A percentile compares a stretch with the other conserved stretches of the same genome.
phyloP scores from a whole-genome alignment of 495 filamentous ascomycete genomes.

The Oleoguttula mirabilis region DNA sequence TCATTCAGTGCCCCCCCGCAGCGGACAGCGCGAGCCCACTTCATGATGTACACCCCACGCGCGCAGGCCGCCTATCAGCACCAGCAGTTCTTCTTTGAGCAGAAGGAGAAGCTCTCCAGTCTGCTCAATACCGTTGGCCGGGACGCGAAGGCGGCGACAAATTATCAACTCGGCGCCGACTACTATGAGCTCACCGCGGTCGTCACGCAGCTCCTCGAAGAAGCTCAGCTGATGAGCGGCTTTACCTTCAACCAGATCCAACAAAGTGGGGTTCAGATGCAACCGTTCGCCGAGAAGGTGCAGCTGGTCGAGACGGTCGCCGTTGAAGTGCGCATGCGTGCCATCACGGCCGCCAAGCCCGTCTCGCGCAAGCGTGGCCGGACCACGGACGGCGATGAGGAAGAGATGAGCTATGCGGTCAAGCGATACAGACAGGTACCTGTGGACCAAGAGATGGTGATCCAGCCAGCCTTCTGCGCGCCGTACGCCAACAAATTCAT shows the following conservation, averaged over 20 bases:
- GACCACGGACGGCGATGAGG: slow-evolving; percentile 7
- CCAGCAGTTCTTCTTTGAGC: slow-evolving; percentile 12
- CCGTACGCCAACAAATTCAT: slow-evolving; percentile 3
- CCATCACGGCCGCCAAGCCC: neutral
- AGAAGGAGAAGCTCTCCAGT: slow-evolving; percentile 5
- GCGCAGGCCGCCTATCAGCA: slow-evolving; percentile 2
- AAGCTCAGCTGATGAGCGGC: slow-evolving; percentile 4
- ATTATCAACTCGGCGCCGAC: slow-evolving; percentile 7
- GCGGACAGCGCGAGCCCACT: slow-evolving; percentile 1
- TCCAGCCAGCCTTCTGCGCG: slow-evolving; percentile 6
- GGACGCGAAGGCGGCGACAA: slow-evolving; percentile 2
- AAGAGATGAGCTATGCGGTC: neutral
- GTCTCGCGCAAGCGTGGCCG: slow-evolving; percentile 4
- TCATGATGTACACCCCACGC: slow-evolving; percentile 12
- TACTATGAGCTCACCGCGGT: slow-evolving; percentile 8
- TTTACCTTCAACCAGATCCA: slow-evolving; percentile 11
- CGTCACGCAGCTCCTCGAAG: slow-evolving; percentile 7
- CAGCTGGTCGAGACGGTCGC: slow-evolving; percentile 3
- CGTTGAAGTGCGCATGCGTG: slow-evolving; percentile 2
- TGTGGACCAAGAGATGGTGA: slow-evolving; percentile 4
- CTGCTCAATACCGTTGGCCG: slow-evolving; percentile 7
- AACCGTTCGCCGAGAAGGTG: slow-evolving; percentile 8
- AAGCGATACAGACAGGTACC: slow-evolving; percentile 5
- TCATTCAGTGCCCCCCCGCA: neutral
- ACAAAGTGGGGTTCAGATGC: slow-evolving; percentile 3